Base-by-base conservation (phyloP, 1,284 basidiomycete genomes). In the Cryptococcus wingfieldii region DNA sequence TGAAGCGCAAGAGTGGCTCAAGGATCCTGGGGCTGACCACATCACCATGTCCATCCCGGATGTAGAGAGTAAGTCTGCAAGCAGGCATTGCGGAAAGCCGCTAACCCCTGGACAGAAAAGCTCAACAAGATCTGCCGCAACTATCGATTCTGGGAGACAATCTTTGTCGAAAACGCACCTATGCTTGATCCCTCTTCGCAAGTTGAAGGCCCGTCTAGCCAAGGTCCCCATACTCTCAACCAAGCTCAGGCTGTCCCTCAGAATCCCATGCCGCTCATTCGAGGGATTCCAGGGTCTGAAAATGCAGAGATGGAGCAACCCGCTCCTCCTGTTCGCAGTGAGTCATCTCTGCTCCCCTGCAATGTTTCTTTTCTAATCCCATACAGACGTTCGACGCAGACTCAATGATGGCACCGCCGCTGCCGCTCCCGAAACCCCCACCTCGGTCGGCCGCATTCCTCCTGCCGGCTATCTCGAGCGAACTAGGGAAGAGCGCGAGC, bases 51-150 rank as follows among this genome's bases (percentile, higher is more conserved):
- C 28, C 16, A 38, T 49, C 31, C 34, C 47, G 31, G 47, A 49
- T 9, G 47, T 49, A n/a, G 47, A 49, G 37, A 49, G 47, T 49
- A 25, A 39, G 38, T 23, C 10, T 9, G 5, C 10, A 13, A 5
- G 31, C 19, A 8, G 41, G 12, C n/a, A 42, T 42, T 3, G 41
- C 41, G 41, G 8, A 23, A 9, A 8, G 41, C 23, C 12, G 23
- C 44, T 46, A 27, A 46, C 44, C 7, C 23, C 14, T 38, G 14
- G 31, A n/a, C 38, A 49, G 47, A 49, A 27, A 49, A 39, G 23
- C 38, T 49, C 18, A 49, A 49, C 37, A 49, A 49, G 47, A 38
- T 49, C 13, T 49, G 47, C 13, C 47, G 47, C 47, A 49, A 49
- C 19, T 49, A 49, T 23, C 47, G 47, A 14, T 49, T 49, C 38